Evolutionary conservation across 163 green algal species (phyloP), one percentile per base, ranked within the genome.

Genomic region (Chloromonas sp.): DNA sequence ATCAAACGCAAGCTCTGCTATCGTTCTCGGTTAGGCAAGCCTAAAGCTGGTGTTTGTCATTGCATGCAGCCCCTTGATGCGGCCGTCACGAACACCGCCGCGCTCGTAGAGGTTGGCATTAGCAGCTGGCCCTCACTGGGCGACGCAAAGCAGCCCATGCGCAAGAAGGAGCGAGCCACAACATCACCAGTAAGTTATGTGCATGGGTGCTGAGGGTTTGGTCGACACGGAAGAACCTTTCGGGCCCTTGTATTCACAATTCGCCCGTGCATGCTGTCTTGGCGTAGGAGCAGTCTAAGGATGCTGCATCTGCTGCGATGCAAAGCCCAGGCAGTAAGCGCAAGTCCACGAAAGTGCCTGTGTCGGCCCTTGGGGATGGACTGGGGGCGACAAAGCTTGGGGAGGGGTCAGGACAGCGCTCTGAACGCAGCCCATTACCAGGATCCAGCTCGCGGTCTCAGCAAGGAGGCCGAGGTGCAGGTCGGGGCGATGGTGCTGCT

Each of bases 81-180:
- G 36, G 66, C 66, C 66, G 66, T 11, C 11, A 74, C 5, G 5
- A 74, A 5, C 5, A 11, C 5, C 66, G 66, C 66, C 5, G 66
- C 66, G 66, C 58, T 84, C 58, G 82, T 2, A 13, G 87, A 81
- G 11, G 86, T 84, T 58, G 82, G 62, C 11, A 79, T 82, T 0
- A 81, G 60, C 0, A 82, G 78, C 58, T 95, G 92, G 92, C 92
- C 92, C 0, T 89, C 92, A 1, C 86, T 95, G 57, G 92, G 89
- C 0, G 91, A 95, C 82, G 88, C 89, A 1, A 95, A 95, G 83
- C 87, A 94, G 60, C 88, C 89, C 5, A 60, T 78, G 1, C 66
- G 66, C 14, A 84, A 84, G 82, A 84, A 84, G 3, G 82, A 84
- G 82, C 0, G 71, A 11, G 58, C 2, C 71, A 59, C 13, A 36